phyloP scores from a whole-genome alignment of 768 basidiomycete species.

The Sistotremastrum niveocremeum region DNA sequence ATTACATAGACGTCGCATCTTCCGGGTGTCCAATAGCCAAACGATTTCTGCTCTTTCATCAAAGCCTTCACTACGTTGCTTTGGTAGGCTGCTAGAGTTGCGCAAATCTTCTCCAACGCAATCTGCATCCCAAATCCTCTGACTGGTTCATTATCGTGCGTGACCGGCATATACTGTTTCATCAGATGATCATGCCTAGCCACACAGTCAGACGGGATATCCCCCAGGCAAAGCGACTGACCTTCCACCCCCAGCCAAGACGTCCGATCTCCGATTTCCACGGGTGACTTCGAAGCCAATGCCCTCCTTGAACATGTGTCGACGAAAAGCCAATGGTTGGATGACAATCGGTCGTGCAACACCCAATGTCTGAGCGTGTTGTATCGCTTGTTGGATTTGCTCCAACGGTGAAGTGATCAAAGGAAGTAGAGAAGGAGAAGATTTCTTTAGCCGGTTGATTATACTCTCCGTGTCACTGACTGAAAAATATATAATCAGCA shows the following conservation, averaged over 20 bases:
- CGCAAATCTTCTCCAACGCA: constrained; percentile 63
- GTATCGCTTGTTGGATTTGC: constrained; percentile 51
- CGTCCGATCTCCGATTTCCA: constrained; percentile 49
- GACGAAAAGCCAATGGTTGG: constrained; percentile 61
- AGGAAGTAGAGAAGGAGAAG: constrained; percentile 37
- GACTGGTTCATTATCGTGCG: constrained; percentile 36
- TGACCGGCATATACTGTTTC: constrained; percentile 39
- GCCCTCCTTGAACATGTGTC: constrained; percentile 60
- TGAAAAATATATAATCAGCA: constrained; percentile 12
- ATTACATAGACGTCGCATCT: constrained; percentile 80
- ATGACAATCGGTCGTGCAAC: constrained; percentile 51
- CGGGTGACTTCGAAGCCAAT: constrained; percentile 63
- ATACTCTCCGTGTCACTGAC: constrained; percentile 52
- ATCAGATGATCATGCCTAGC: constrained; percentile 64
- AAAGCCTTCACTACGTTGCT: constrained; percentile 47
- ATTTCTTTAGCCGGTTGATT: constrained; percentile 41
- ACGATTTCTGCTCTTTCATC: constrained; percentile 68
- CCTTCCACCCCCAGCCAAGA: constrained; percentile 77
- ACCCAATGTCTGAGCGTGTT: constrained; percentile 46
- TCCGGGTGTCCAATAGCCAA: constrained; percentile 83
- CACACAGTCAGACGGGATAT: neutral
- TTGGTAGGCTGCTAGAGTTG: constrained; percentile 56
- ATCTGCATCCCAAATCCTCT: constrained; percentile 69
- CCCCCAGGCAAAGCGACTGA: constrained; percentile 16
- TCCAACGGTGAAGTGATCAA: constrained; percentile 37